phyloP scores from a whole-genome alignment of 805 yeast genomes.

The Saturnispora dispora region DNA sequence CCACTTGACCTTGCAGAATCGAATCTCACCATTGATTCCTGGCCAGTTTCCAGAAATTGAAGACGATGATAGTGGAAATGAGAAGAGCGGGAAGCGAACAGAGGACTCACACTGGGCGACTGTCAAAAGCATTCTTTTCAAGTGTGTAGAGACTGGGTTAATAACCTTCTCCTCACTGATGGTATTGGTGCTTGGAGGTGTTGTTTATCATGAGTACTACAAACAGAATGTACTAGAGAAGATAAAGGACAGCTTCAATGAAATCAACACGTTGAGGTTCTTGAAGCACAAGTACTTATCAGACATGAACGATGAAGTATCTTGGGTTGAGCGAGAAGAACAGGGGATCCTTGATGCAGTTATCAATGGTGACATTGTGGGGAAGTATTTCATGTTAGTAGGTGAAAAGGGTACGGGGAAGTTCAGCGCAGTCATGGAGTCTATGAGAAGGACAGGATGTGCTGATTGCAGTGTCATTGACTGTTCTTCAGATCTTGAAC shows the following conservation, averaged over 20 bases:
- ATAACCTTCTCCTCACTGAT: constrained; percentile 62
- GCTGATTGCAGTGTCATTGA: constrained; percentile 61
- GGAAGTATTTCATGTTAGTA: constrained; percentile 61
- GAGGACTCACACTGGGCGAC: neutral
- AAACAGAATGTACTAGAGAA: constrained; percentile 49
- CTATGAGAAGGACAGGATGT: constrained; percentile 56
- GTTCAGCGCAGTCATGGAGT: constrained; percentile 63
- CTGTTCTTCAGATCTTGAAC: constrained; percentile 81
- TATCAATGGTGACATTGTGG: constrained; percentile 51
- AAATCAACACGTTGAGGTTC: constrained; percentile 51
- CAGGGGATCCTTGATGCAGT: constrained; percentile 57
- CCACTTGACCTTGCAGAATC: neutral
- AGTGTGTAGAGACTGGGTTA: constrained; percentile 58
- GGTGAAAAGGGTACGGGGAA: constrained; percentile 89
- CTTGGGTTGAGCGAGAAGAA: constrained; percentile 67
- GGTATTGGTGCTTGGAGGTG: constrained; percentile 63
- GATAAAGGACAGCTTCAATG: constrained; percentile 57
- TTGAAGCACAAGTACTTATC: constrained; percentile 47
- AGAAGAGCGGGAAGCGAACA: neutral
- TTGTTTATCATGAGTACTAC: constrained; percentile 58
- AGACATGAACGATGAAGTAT: constrained; percentile 28
- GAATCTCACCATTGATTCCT: neutral
- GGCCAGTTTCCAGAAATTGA: neutral
- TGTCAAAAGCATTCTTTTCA: constrained; percentile 16
- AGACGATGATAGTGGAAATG: neutral